Percentiles rank a stretch among this genome's conserved stretches.
phyloP scores from a whole-genome alignment of 345 rosid genomes.

The Hibiscus tridactylites region DNA sequence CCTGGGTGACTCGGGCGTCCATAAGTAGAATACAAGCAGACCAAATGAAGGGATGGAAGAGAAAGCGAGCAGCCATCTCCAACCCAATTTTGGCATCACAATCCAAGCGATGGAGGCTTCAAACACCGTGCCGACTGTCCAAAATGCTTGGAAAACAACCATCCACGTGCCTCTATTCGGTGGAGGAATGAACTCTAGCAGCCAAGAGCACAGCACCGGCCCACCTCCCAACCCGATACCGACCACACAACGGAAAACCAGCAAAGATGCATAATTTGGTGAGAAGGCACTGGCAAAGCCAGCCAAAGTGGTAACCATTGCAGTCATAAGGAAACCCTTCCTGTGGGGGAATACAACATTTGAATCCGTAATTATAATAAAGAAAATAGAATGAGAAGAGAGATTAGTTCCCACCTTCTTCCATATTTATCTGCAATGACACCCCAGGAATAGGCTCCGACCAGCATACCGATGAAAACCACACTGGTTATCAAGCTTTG shows the following conservation, averaged over 20 bases:
- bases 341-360: constrained; percentile 23
- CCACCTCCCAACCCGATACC: constrained; percentile 96
- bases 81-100: constrained; percentile 74
- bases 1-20: constrained; percentile 83
- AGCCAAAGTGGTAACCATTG: constrained; percentile 56
- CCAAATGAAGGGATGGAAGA: constrained; percentile 67
- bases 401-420: constrained; percentile 42
- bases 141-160: constrained; percentile 76
- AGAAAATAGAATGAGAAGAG: too few species aligned
- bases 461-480: constrained; percentile 82
- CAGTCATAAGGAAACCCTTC: constrained; percentile 83
- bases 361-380: too few species aligned
- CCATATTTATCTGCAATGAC: constrained; percentile 73
- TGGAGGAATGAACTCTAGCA: constrained; percentile 83
- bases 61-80: constrained; percentile 90
- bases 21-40: constrained; percentile 65
- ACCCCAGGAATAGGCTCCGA: constrained; percentile 92
- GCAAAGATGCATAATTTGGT: constrained; percentile 49
- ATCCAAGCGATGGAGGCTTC: constrained; percentile 94
- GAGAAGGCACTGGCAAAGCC: constrained; percentile 76
- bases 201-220: constrained; percentile 84
- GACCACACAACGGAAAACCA: constrained; percentile 61
- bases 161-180: constrained; percentile 88
- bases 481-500: constrained; percentile 68
- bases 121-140: constrained; percentile 74